Conservation (phyloP, 257 asterid species). For the Ilex aquifolium region DNA sequence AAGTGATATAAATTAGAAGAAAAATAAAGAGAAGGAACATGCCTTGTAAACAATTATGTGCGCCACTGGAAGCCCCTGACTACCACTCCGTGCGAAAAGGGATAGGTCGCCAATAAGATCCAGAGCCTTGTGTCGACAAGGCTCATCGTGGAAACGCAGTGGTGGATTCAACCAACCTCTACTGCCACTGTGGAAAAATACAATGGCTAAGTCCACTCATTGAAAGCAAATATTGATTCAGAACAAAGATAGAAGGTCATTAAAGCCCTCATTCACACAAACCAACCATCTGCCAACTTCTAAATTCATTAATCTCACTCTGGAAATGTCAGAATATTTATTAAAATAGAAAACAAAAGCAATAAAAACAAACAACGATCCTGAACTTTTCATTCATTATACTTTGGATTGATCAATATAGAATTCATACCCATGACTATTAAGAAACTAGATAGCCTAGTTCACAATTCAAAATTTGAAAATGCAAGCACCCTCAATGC, state of each 20-base stretch:
- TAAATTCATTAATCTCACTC: too few relatives aligned
- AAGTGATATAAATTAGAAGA: neutral
- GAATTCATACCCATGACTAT: too few relatives aligned
- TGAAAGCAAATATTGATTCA: neutral
- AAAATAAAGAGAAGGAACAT: slow-evolving; percentile 10
- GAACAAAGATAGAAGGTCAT: too few relatives aligned
- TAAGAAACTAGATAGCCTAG: too few relatives aligned
- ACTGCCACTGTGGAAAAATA: slow-evolving; percentile 36
- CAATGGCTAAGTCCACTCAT: too few relatives aligned
- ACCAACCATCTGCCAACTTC: neutral
- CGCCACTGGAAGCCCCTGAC: slow-evolving; percentile 85
- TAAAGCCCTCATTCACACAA: neutral
- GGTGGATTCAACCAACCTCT: slow-evolving; percentile 96
- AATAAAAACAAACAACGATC: too few relatives aligned
- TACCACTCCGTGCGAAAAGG: slow-evolving; percentile 75
- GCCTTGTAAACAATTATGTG: slow-evolving; percentile 81
- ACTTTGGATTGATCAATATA: too few relatives aligned
- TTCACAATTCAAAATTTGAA: too few relatives aligned
- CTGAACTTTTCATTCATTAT: too few relatives aligned
- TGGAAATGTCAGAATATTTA: too few relatives aligned
- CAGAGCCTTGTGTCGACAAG: slow-evolving; percentile 91
- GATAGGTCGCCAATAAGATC: slow-evolving; percentile 96
- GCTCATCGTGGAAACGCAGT: slow-evolving; percentile 64
- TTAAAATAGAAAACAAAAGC: too few relatives aligned
- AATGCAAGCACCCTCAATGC: too few relatives aligned